These are phyloP conservation scores for Silene uniflora DNA, from an alignment of 148 eudicot species.

Conservation along the genomic window DNA sequence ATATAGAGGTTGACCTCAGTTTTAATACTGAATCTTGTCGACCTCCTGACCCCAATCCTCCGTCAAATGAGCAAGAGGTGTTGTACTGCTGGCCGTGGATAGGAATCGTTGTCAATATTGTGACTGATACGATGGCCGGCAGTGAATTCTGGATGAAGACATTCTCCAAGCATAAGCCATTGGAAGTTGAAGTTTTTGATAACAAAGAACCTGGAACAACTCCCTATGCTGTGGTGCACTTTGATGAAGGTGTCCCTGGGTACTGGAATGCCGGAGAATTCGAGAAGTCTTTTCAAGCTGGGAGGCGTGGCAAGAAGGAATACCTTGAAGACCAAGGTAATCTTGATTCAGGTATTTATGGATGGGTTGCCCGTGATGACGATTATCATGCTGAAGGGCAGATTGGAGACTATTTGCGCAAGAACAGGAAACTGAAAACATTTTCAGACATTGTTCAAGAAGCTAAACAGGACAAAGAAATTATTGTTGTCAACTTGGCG, in stretches of 20 bases:
- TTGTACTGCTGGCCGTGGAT: slow-evolving; percentile 71
- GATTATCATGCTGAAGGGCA: slow-evolving; percentile 51
- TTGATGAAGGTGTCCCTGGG: slow-evolving; percentile 57
- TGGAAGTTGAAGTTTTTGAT: slow-evolving; percentile 39
- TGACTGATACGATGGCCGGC: slow-evolving; percentile 24
- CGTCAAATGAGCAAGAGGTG: slow-evolving; percentile 30
- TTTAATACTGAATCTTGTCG: slow-evolving; percentile 19
- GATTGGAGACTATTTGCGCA: slow-evolving; percentile 58
- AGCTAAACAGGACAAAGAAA: slow-evolving; percentile 33
- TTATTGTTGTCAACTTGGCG: slow-evolving; percentile 42
- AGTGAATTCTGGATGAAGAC: slow-evolving; percentile 42
- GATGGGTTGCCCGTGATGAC: slow-evolving; percentile 71
- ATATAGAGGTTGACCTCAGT: slow-evolving; percentile 47
- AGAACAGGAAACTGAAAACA: slow-evolving; percentile 50
- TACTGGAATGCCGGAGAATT: slow-evolving; percentile 52
- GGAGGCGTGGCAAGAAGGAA: slow-evolving; percentile 54
- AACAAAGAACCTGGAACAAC: slow-evolving; percentile 33
- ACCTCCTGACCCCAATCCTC: slow-evolving; percentile 29
- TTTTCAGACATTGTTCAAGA: slow-evolving; percentile 47
- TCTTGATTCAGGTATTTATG: slow-evolving; percentile 44
- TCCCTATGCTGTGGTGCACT: slow-evolving; percentile 44
- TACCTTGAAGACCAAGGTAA: slow-evolving; percentile 35
- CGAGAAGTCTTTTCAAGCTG: slow-evolving; percentile 62
- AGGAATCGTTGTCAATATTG: slow-evolving; percentile 62
- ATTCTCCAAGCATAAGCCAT: slow-evolving; percentile 46